A percentile compares a stretch with the other conserved stretches of the same genome.
Conservation (phyloP, 2,329 filamentous ascomycete genomes). For the Clarireedia homoeocarpa region DNA sequence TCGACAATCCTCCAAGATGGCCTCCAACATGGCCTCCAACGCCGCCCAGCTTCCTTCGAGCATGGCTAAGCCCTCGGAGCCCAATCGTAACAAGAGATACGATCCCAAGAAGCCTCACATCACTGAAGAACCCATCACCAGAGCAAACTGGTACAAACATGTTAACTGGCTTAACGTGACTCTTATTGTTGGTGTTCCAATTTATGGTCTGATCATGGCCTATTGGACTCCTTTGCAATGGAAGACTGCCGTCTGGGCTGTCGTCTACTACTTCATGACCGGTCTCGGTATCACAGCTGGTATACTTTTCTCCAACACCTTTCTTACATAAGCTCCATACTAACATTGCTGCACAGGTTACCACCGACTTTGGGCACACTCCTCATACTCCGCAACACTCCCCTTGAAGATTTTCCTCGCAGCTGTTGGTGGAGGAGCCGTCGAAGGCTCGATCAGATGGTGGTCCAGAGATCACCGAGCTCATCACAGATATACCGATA, state of each 20-base stretch:
- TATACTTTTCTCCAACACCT: constrained; percentile 33
- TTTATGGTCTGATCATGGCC: constrained; percentile 64
- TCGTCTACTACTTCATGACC: constrained; percentile 78
- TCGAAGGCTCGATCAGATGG: constrained; percentile 82
- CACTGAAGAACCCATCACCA: constrained; percentile 72
- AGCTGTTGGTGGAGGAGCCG: constrained; percentile 71
- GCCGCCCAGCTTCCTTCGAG: constrained; percentile 18
- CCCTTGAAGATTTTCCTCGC: constrained; percentile 78
- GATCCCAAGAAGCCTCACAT: constrained; percentile 73
- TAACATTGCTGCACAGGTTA: constrained; percentile 43
- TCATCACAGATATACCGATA: constrained; percentile 88
- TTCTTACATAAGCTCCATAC: not conserved
- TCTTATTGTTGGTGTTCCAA: constrained; percentile 71
- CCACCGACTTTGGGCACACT: constrained; percentile 81
- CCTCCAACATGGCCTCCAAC: constrained; percentile 8
- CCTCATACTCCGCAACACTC: constrained; percentile 68
- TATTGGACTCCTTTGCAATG: constrained; percentile 69
- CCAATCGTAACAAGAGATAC: constrained; percentile 33
- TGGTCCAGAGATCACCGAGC: constrained; percentile 82
- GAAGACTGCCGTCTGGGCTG: constrained; percentile 65
- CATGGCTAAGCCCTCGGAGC: constrained; percentile 25
- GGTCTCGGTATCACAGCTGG: constrained; percentile 73
- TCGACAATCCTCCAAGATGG: constrained; percentile 13
- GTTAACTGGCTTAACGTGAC: constrained; percentile 88
- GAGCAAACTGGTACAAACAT: constrained; percentile 82